Evolutionary conservation across 2,329 filamentous ascomycete species (phyloP), one percentile per base, ranked within the genome.

Genomic region (Aureobasidium melanogenum): DNA sequence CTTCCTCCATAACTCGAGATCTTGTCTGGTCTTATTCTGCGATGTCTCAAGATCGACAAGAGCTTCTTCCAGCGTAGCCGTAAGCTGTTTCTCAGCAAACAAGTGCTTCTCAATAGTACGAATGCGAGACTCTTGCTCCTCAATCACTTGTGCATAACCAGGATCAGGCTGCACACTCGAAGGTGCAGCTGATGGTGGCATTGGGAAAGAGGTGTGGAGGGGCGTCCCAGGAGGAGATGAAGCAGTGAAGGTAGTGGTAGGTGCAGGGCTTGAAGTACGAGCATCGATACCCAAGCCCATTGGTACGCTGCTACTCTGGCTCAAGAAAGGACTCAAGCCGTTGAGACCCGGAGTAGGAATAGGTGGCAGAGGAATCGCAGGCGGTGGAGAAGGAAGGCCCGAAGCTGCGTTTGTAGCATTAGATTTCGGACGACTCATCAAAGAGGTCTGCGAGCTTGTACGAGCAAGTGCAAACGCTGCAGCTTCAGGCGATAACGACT

Each of bases 71-170:
- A 99, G 83, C 2, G 93, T 97, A 51, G 90, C 88, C 0, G 93
- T 99, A 63, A 99, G 86, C 74, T 97, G 93, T 73, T 96, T 96
- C 80, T 99, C 94, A 3, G 94, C 94, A 66, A 89, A 88, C 26
- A 99, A 83, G 71, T 97, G 91, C 79, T 97, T 97, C 80, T 99
- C 93, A 65, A 99, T 96, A 7, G 91, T 95, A 63, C 89, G 87
- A 71, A 99, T 95, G 65, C 92, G 91, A 46, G 90, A 89, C 72
- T 99, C 94, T 73, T 97, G 92, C 68, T 99, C 94, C 70, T 97
- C 93, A 63, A 93, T 85, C 28, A 67, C 65, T 79, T 91, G 95
- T 19, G 85, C 81, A 63, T 92, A 90, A 12, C 91, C 82, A 44
- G 85, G 85, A 65, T 78, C 86, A 32, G 83, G 75, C 38, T 51